Base-by-base conservation (phyloP, 805 yeast genomes). In the Starmerella gropengiesseri region DNA sequence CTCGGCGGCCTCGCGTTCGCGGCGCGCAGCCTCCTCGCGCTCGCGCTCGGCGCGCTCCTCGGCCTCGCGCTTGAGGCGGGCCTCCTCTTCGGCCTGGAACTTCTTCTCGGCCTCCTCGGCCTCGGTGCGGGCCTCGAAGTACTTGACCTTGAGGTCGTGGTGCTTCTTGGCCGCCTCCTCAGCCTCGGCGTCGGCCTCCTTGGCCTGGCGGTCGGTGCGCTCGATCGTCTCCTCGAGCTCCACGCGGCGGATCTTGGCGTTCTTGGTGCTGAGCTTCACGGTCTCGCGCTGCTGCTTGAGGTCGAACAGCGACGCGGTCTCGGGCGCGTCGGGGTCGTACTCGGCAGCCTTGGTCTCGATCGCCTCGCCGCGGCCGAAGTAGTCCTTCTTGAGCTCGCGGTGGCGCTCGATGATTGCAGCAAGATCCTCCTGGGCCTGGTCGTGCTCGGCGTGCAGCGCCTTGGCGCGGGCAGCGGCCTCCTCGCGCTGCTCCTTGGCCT, bases 251-350 rank as follows among this genome's bases (percentile, higher is more conserved):
- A 22, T 37, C 44, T 45, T 47, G 19, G 50, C 44, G 26, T 34
- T 45, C 49, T 48, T 46, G 26, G 47, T 49, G 42, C 27, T 28
- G 35, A 19, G 37, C 41, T 48, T 48, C 14, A 48, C 50, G 27
- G 50, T 49, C 34, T 50, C 56, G 27, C 46, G 49, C 57, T 60
- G 51, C 65, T 79, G 77, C 71, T 80, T 78, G 65, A 78, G 81
- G 29, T 48, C 46, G 60, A 77, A 45, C 31, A 48, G 28, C 20
- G 50, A 43, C 17, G 51, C 57, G 14, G 49, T 44, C 46, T 52
- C 55, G 18, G 43, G 45, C 39, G 52, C 57, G 30, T 49, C 54
- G 17, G 54, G 53, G 20, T 45, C 46, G 37, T 52, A 49, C 40
- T 55, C 60, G 41, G 55, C 55, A 33, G 36, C 44, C 44, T 58